A percentile compares a stretch with the other conserved stretches of the same genome.
Evolutionary conservation across 2,329 filamentous ascomycete genomes (phyloP).

Genomic region (Didymella keratinophila): DNA sequence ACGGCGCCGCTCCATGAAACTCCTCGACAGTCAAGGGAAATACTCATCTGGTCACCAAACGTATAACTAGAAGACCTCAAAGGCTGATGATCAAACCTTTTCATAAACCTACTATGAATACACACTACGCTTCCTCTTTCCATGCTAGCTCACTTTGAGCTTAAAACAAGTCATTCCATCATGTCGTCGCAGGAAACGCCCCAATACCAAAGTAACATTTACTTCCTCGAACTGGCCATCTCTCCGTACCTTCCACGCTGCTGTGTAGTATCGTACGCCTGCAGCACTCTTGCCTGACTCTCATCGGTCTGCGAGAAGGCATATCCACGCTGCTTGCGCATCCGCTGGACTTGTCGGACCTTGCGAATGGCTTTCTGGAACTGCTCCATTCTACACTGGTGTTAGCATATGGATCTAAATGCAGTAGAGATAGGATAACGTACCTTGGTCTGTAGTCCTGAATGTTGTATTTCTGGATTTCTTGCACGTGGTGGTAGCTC

Average conservation of each 20-base stretch:
- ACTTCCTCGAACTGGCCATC: conserved; percentile 73
- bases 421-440: conserved; percentile 39
- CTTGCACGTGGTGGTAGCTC: conserved; percentile 97
- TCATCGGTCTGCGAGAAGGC: conserved; percentile 98
- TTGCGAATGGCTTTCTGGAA: conserved; percentile 99
- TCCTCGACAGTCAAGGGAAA: too few species aligned
- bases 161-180: conserved; percentile 13
- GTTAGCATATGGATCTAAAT: not conserved
- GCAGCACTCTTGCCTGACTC: conserved; percentile 90
- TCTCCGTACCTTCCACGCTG: conserved; percentile 92
- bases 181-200: conserved; percentile 1
- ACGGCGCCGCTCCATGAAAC: too few species aligned
- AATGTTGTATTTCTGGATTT: conserved; percentile 99
- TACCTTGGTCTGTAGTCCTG: conserved; percentile 97
- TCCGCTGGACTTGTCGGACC: conserved; percentile 95
- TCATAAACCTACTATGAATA: not conserved
- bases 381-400: conserved; percentile 82
- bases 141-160: not conserved
- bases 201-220: conserved; percentile 2
- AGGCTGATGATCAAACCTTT: too few species aligned
- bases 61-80: too few species aligned
- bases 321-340: conserved; percentile 98
- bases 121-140: not conserved
- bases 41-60: too few species aligned
- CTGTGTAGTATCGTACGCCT: conserved; percentile 97